A percentile compares a stretch with the other conserved stretches of the same genome.
phyloP scores from a whole-genome alignment of 305 asterid genomes.

The Fraxinus albicans region DNA sequence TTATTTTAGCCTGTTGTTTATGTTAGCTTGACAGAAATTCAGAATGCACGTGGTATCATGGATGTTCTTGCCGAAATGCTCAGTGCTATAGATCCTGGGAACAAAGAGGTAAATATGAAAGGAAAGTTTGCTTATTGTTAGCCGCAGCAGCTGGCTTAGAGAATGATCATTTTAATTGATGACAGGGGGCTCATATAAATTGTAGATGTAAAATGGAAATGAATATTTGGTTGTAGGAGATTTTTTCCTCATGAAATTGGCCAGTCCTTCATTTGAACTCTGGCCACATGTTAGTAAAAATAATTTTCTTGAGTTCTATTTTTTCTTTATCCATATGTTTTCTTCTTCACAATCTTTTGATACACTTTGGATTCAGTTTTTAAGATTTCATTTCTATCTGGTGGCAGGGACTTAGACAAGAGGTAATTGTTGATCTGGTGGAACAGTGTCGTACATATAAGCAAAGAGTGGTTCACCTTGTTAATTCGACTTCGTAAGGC shows the following conservation, averaged over 20 bases:
- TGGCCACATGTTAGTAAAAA: slow-evolving; percentile 15
- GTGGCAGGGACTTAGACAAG: slow-evolving; percentile 85
- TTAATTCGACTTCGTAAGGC: slow-evolving; percentile 97
- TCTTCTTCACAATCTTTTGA: not conserved
- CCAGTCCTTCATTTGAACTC: not conserved
- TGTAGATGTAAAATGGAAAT: slow-evolving; percentile 2
- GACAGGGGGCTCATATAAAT: slow-evolving; percentile 1
- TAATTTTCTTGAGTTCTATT: not conserved
- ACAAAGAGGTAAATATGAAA: slow-evolving; percentile 71
- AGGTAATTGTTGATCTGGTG: slow-evolving; percentile 94
- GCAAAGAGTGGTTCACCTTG: slow-evolving; percentile 97
- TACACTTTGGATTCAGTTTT: slow-evolving; percentile 3
- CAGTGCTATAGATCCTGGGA: slow-evolving; percentile 86
- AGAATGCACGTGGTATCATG: slow-evolving; percentile 98
- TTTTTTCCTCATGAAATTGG: not conserved
- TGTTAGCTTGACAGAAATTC: slow-evolving; percentile 85
- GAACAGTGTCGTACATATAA: slow-evolving; percentile 94
- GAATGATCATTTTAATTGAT: slow-evolving; percentile 13
- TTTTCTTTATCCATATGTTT: not conserved
- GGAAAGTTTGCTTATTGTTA: slow-evolving; percentile 12
- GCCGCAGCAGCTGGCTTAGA: slow-evolving; percentile 17
- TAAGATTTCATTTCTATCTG: slow-evolving; percentile 16
- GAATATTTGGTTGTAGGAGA: slow-evolving; percentile 5
- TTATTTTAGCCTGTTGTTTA: slow-evolving; percentile 18
- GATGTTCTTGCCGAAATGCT: slow-evolving; percentile 98